Base-by-base conservation (phyloP, 306 rosid genomes). In the Datisca glomerata region DNA sequence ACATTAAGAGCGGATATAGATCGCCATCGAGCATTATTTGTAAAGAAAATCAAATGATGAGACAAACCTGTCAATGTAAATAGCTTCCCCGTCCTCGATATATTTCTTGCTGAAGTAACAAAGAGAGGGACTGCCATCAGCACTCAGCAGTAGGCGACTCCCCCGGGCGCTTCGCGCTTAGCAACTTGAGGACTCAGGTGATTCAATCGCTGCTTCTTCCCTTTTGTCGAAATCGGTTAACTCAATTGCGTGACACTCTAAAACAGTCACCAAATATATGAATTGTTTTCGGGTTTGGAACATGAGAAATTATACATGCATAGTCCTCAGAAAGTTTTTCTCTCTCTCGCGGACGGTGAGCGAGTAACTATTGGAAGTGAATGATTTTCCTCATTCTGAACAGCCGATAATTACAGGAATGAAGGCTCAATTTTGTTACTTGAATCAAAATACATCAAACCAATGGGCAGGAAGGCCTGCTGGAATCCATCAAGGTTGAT, bases 311-410 rank as follows among this genome's bases (percentile, higher is more conserved):
- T 62, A 86, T 78, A 55, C 96, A 78, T 35, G 96, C 78, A 62
- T 86, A 86, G 69, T 81, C 94, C 76, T 86, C 94, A n/a, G 92
- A 86, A 40, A 81, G 94, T 68, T 81, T 84, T n/a, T 42, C 81
- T 81, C 53, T 78, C 93, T 66, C 59, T 72, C 16, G 79, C 82
- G 24, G 93, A 68, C 40, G 81, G 77, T 43, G 70, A 61, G 51
- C 60, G 72, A 20, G 77, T 55, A 43, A 78, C 66, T 41, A 73
- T 53, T 17, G 92, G 94, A 59, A 78, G 65, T 65, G 21, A 67
- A 64, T 33, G 62, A 71, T 55, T 37, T 31, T 32, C 47, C 73
- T 11, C 53, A 37, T 43, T 38, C 67, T 14, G 59, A 60, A 43
- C 55, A 31, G 46, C 38, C 36, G 50, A 37, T 54, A 28, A 51